Conservation (phyloP, 2,329 filamentous ascomycete species). For the Byssoonygena ceratinophila region DNA sequence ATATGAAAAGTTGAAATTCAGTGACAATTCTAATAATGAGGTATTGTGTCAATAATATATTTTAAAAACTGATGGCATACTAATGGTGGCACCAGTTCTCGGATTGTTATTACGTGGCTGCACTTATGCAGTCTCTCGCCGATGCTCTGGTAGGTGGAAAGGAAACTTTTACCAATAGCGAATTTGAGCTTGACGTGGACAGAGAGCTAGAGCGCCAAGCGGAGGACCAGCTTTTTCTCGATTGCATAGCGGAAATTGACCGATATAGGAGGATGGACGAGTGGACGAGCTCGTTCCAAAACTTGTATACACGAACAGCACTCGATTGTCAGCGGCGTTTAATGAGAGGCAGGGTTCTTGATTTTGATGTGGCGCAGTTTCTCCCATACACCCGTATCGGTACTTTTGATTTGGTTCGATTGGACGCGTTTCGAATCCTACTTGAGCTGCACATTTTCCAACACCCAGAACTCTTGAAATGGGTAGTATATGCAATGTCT, state of each 20-base stretch:
- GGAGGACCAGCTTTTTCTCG: slow-evolving; percentile 46
- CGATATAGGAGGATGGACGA: slow-evolving; percentile 55
- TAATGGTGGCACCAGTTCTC: slow-evolving; percentile 50
- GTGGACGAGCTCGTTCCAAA: slow-evolving; percentile 56
- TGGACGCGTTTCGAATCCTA: slow-evolving; percentile 50
- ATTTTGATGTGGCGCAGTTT: slow-evolving; percentile 47
- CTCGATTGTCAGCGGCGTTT: slow-evolving; percentile 50
- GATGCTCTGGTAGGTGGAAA: slow-evolving; percentile 42
- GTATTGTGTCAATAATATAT: slow-evolving; percentile 26
- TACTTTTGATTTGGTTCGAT: slow-evolving; percentile 50
- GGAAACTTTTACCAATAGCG: slow-evolving; percentile 29
- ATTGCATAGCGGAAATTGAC: slow-evolving; percentile 52
- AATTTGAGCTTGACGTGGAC: slow-evolving; percentile 38
- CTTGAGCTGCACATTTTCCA: slow-evolving; percentile 46
- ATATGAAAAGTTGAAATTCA: slow-evolving; percentile 79
- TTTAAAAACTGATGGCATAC: background rate
- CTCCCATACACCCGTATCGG: slow-evolving; percentile 51
- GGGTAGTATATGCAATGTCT: slow-evolving; percentile 47
- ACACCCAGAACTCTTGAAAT: slow-evolving; percentile 43
- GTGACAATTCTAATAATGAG: slow-evolving; percentile 82
- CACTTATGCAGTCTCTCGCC: slow-evolving; percentile 56
- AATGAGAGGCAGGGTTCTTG: slow-evolving; percentile 44
- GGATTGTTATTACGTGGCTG: slow-evolving; percentile 79
- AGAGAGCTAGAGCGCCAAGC: slow-evolving; percentile 41
- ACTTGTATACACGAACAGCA: slow-evolving; percentile 52